These are phyloP conservation scores for Camellia granthamiana DNA, from an alignment of 148 eudicot genomes.

Conservation along the genomic window DNA sequence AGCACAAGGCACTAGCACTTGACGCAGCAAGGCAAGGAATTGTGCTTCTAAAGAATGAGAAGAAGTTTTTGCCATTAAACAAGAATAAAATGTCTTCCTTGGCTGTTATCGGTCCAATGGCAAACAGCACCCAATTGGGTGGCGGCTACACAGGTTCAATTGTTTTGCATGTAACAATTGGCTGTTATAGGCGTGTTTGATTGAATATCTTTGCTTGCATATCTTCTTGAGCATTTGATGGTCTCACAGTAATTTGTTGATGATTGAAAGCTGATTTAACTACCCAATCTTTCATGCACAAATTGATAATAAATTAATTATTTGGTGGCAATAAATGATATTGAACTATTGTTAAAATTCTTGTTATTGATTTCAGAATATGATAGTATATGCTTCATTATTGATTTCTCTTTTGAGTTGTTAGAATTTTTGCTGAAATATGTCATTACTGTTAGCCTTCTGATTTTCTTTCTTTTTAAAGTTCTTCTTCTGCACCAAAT, in stretches of 20 bases:
- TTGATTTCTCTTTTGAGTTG: no score
- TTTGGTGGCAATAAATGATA: background rate
- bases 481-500: background rate
- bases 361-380: background rate
- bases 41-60: conserved; percentile 83
- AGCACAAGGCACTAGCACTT: conserved; percentile 72
- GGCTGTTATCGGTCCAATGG: conserved; percentile 82
- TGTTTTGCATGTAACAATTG: background rate
- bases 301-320: background rate
- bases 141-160: conserved; percentile 86
- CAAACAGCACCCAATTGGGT: conserved; percentile 58
- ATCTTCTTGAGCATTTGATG: background rate
- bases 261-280: background rate
- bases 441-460: background rate
- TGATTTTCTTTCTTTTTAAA: background rate
- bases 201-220: background rate
- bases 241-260: background rate
- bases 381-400: no score
- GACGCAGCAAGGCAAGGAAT: conserved; percentile 90
- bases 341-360: background rate
- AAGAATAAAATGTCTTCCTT: conserved; percentile 55
- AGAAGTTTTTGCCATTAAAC: conserved; percentile 63
- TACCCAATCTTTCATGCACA: background rate
- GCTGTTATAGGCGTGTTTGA: background rate
- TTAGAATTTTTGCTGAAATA: background rate